phyloP scores from a whole-genome alignment of 2,329 filamentous ascomycete genomes.

The Neoscytalidium dimidiatum region DNA sequence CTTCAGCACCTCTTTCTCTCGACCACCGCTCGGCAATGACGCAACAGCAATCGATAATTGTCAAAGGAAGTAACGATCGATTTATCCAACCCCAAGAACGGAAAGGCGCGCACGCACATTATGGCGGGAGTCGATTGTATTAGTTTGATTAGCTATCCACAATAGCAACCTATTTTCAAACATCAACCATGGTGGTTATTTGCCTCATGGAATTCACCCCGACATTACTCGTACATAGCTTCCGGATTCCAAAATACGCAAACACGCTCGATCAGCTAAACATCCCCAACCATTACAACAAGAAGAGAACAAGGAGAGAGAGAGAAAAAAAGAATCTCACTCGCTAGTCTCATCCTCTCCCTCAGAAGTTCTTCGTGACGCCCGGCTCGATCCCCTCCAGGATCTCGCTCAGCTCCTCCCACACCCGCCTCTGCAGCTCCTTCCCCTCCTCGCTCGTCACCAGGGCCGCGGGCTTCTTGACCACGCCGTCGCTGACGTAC shows the following conservation, averaged over 20 bases:
- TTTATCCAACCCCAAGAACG: background rate
- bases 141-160: slow-evolving; percentile 7
- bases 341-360: too few species aligned
- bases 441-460: slow-evolving; percentile 41
- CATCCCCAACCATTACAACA: too few species aligned
- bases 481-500: slow-evolving; percentile 40
- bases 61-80: slow-evolving; percentile 14
- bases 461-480: slow-evolving; percentile 31
- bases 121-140: slow-evolving; percentile 11
- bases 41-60: slow-evolving; percentile 1
- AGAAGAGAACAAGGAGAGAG: background rate
- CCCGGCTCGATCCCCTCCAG: slow-evolving; percentile 40
- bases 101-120: background rate
- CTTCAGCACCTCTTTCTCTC: background rate
- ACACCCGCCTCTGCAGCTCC: slow-evolving; percentile 39
- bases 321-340: too few species aligned
- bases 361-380: slow-evolving; percentile 24
- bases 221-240: too few species aligned
- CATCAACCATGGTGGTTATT: too few species aligned
- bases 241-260: background rate
- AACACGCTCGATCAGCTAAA: too few species aligned
- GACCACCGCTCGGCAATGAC: background rate
- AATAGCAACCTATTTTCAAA: background rate
- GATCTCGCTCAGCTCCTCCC: slow-evolving; percentile 41
- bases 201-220: too few species aligned